Conservation (phyloP, 2,329 filamentous ascomycete species). For the Gliomastix tumulicola region DNA sequence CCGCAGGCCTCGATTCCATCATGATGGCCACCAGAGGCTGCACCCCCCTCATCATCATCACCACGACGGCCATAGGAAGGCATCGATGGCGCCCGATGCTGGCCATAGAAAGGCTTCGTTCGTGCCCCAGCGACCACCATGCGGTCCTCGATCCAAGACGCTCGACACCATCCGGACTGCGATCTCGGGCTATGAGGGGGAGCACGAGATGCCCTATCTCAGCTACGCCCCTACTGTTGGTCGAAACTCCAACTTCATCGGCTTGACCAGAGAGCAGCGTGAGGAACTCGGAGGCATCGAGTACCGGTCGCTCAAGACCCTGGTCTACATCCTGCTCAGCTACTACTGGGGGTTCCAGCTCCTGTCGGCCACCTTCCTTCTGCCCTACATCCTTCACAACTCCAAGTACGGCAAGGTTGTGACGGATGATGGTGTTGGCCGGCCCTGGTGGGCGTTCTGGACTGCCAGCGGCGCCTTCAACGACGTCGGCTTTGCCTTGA, state of each 20-base stretch:
- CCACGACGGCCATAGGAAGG: no score
- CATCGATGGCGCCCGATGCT: background rate
- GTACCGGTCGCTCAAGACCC: conserved; percentile 82
- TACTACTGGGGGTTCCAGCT: conserved; percentile 85
- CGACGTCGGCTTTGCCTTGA: conserved; percentile 89
- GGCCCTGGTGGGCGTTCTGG: conserved; percentile 89
- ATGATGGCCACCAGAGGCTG: no score
- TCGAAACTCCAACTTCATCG: conserved; percentile 87
- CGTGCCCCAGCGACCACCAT: no score
- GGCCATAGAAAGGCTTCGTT: background rate
- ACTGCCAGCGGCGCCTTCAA: conserved; percentile 85
- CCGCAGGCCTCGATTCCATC: no score
- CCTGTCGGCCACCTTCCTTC: conserved; percentile 63
- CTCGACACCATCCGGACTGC: conserved; percentile 52
- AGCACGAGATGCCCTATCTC: conserved; percentile 71
- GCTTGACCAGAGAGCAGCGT: conserved; percentile 81
- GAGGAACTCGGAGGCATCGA: conserved; percentile 96
- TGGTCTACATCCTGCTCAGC: conserved; percentile 67
- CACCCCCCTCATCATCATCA: no score
- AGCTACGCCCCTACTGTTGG: conserved; percentile 91
- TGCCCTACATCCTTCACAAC: conserved; percentile 72
- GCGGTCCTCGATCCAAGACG: conserved; percentile 35
- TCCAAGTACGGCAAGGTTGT: conserved; percentile 59
- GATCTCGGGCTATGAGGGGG: conserved; percentile 30
- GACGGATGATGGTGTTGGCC: conserved; percentile 51